Percentiles rank a stretch among this genome's conserved stretches.
These are phyloP conservation scores for Pseudocercospora crystallina DNA, from an alignment of 2,329 filamentous ascomycete species.

Conservation along the genomic window DNA sequence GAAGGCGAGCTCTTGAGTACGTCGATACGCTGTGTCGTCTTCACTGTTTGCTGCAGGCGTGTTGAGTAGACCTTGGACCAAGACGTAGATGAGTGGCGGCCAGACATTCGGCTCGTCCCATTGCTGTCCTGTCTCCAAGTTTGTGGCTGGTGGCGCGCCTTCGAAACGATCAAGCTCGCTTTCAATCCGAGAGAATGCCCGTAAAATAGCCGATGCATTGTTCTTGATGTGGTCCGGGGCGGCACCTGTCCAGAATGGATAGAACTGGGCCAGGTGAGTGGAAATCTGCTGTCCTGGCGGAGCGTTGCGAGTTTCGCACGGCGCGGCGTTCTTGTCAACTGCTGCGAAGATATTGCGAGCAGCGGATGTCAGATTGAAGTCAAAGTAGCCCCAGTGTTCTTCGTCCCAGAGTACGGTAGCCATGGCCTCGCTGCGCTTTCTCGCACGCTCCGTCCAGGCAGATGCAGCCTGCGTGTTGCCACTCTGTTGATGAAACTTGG, in stretches of 20 bases:
- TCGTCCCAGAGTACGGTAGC: slow-evolving; percentile 64
- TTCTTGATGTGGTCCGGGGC: slow-evolving; percentile 58
- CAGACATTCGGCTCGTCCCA: slow-evolving; percentile 72
- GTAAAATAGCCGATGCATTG: slow-evolving; percentile 59
- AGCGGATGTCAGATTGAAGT: slow-evolving; percentile 64
- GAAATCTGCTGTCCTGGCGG: slow-evolving; percentile 58
- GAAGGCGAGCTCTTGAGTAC: slow-evolving; percentile 57
- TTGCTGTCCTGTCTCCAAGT: slow-evolving; percentile 61
- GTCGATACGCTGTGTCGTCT: slow-evolving; percentile 55
- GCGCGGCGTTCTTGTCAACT: slow-evolving; percentile 48
- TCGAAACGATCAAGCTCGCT: slow-evolving; percentile 52
- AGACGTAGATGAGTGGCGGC: slow-evolving; percentile 65
- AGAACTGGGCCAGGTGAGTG: slow-evolving; percentile 62
- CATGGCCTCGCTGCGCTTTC: slow-evolving; percentile 61
- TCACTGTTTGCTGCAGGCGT: slow-evolving; percentile 57
- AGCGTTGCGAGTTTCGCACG: slow-evolving; percentile 46
- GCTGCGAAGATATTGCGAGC: slow-evolving; percentile 58
- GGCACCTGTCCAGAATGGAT: slow-evolving; percentile 69
- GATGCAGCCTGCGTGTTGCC: slow-evolving; percentile 54
- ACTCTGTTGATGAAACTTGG: slow-evolving; percentile 52
- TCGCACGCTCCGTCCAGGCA: slow-evolving; percentile 53
- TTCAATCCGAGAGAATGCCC: slow-evolving; percentile 55
- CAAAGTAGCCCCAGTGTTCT: slow-evolving; percentile 64
- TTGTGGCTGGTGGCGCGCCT: slow-evolving; percentile 64
- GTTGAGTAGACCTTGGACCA: slow-evolving; percentile 62